Base-by-base conservation (phyloP, 768 basidiomycete genomes). In the Xerocomellus amylosporus region DNA sequence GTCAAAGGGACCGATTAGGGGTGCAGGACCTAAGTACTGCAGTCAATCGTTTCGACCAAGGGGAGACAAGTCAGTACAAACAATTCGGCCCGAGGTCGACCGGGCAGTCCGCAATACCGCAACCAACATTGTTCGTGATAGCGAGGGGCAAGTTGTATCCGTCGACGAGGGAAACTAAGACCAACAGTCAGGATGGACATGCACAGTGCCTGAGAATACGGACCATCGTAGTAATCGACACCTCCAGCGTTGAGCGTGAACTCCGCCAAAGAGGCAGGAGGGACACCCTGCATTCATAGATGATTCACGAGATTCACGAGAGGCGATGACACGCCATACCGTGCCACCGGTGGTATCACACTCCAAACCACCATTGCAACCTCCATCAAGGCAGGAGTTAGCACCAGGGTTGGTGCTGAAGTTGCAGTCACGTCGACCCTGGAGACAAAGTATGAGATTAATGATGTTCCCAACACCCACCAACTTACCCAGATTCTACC, bases 241-340 rank as follows among this genome's bases (percentile, higher is more conserved):
- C 72, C 75, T 13, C 72, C 75, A 40, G 67, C 62, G 1, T 64
- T 75, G 9, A 88, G 68, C n/a, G 83, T 87, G 72, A 80, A 88
- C 60, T 88, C 86, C 1, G 87, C 87, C 36, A 88, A 71, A 5
- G 80, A 78, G 12, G 82, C 86, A 40, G 88, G 88, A 31, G 86
- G 85, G n/a, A 84, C 78, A 46, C 83, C 84, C 79, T 79, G 8
- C 30, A 45, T 38, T 19, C 10, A 46, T 19, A 57, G 8, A 34
- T 50, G 19, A 49, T 24, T 51, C 45, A 49, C 20, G 13, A 40
- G 14, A 33, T 14, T 28, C 38, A 26, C 15, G 19, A 19, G 34
- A 28, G 19, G 8, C 7, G 39, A 46, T 2, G 2, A 7, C 4
- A 36, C 37, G 34, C 10, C 64, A 47, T 58, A 78, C 78, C 26